These are phyloP conservation scores for Aureobasidium sp. DNA, from an alignment of 2,329 filamentous ascomycete species.

Conservation along the genomic window DNA sequence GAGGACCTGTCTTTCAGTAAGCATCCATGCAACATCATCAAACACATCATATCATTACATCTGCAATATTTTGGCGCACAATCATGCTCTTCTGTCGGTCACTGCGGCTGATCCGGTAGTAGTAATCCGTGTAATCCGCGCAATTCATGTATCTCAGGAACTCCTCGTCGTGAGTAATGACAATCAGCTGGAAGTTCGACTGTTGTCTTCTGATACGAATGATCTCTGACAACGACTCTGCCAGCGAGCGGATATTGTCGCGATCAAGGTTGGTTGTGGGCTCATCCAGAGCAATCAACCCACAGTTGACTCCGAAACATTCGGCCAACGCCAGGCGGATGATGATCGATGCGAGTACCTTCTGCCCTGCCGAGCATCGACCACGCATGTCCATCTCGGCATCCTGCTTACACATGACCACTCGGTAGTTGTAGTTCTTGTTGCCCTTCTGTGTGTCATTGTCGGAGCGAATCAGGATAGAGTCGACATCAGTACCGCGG, in stretches of 20 bases:
- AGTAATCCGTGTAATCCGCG: constrained; percentile 85
- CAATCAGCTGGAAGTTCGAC: constrained; percentile 93
- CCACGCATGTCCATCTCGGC: constrained; percentile 99
- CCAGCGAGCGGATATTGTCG: constrained; percentile 89
- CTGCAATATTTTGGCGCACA: constrained; percentile 48
- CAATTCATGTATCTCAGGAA: constrained; percentile 92
- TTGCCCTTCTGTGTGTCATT: constrained; percentile 68
- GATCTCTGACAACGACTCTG: constrained; percentile 76
- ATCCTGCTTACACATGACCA: constrained; percentile 96
- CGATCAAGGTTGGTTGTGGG: constrained; percentile 94
- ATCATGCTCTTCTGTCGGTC: constrained; percentile 84
- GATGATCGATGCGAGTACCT: constrained; percentile 93
- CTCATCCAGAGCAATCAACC: constrained; percentile 92
- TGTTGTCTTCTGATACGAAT: constrained; percentile 78
- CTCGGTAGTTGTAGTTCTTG: constrained; percentile 88
- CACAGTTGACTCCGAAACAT: constrained; percentile 93
- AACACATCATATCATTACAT: constrained; percentile 24
- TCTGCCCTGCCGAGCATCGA: constrained; percentile 91
- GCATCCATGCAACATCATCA: not conserved
- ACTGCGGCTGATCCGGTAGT: constrained; percentile 79
- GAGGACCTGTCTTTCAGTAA: not conserved
- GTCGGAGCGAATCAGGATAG: constrained; percentile 89
- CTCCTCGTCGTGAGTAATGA: constrained; percentile 98
- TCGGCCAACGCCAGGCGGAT: constrained; percentile 93
- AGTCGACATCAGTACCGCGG: constrained; percentile 94